These are phyloP conservation scores for Strobilomyces echinocephalus DNA, from an alignment of 768 basidiomycete genomes.

Conservation along the genomic window DNA sequence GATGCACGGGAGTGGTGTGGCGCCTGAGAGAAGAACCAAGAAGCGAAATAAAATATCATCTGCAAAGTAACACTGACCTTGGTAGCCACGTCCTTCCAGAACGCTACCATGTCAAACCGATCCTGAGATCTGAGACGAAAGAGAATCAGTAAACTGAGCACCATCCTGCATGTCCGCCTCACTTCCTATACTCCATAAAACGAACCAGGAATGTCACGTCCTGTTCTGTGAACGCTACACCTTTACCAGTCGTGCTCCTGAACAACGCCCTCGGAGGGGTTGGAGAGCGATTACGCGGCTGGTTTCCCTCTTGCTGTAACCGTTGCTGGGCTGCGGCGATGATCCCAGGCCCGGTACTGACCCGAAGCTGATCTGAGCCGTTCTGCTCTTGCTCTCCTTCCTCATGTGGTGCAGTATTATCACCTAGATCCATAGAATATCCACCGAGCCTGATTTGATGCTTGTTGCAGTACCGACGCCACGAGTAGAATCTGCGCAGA, in stretches of 20 bases:
- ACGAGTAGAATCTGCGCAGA: constrained; percentile 70
- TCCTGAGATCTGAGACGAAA: constrained; percentile 45
- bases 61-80: constrained; percentile 41
- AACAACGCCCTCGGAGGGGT: constrained; percentile 77
- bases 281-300: constrained; percentile 62
- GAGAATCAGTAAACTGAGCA: constrained; percentile 2
- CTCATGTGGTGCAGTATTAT: constrained; percentile 40
- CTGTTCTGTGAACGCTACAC: constrained; percentile 83
- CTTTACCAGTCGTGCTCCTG: constrained; percentile 84
- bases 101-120: constrained; percentile 67
- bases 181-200: constrained; percentile 77
- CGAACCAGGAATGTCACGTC: constrained; percentile 73
- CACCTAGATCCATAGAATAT: constrained; percentile 68
- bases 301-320: constrained; percentile 33
- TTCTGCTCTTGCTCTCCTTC: constrained; percentile 42
- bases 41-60: background rate
- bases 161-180: constrained; percentile 19
- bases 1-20: constrained; percentile 89
- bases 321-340: constrained; percentile 43
- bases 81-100: constrained; percentile 72
- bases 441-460: constrained; percentile 87
- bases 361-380: constrained; percentile 36
- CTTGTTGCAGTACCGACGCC: constrained; percentile 90
- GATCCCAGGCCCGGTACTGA: constrained; percentile 39
- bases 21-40: constrained; percentile 42